phyloP scores from a whole-genome alignment of 108 stramenopile genomes.

The Mediolabrus comicus region DNA sequence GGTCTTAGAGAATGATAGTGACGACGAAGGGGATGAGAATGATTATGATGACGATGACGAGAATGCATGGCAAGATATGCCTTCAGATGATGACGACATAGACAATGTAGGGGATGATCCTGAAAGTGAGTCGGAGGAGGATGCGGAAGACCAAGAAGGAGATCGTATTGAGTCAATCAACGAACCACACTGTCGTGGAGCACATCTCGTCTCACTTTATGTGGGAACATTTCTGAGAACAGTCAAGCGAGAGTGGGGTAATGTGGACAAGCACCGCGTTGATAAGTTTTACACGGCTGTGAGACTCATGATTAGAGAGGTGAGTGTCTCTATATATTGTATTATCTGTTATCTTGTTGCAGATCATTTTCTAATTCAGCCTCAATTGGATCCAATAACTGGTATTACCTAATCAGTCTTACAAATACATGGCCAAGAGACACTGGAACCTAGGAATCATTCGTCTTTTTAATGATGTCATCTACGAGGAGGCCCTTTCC shows the following conservation, averaged over 20 bases:
- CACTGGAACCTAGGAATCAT: conserved; percentile 87
- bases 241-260: conserved; percentile 85
- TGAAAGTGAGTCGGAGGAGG: conserved; percentile 21
- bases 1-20: neutral
- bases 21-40: conserved; percentile 3
- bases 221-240: conserved; percentile 84
- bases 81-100: neutral
- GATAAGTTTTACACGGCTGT: conserved; percentile 93
- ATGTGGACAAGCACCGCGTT: conserved; percentile 91
- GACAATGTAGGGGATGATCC: conserved; percentile 12
- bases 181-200: conserved; percentile 80
- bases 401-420: conserved; percentile 38
- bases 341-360: neutral
- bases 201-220: conserved; percentile 80
- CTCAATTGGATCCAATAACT: neutral
- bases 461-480: conserved; percentile 81
- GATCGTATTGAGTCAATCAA: conserved; percentile 22
- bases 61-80: neutral
- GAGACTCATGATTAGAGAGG: conserved; percentile 73
- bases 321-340: conserved; percentile 4
- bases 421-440: conserved; percentile 84
- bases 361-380: neutral
- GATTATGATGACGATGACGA: conserved; percentile 5
- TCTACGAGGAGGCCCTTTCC: conserved; percentile 80
- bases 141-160: conserved; percentile 40